These are phyloP conservation scores for Agmasoma carcini DNA, from an alignment of 371 early-diverging fungal species.

Conservation along the genomic window DNA sequence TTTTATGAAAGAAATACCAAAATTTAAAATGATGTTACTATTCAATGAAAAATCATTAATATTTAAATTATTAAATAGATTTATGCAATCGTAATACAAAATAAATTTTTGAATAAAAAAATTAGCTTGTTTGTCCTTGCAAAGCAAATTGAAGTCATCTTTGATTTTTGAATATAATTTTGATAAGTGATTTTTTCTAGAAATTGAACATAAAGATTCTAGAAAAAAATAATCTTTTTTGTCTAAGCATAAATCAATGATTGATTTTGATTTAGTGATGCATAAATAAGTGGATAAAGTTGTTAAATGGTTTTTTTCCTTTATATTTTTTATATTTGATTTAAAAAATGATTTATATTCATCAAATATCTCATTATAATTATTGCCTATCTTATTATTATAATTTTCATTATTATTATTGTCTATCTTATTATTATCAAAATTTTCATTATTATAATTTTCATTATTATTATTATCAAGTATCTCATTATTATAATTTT, in stretches of 20 bases:
- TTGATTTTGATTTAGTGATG: too few species aligned
- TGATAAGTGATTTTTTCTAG: conserved; percentile 14
- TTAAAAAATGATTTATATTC: conserved; percentile 11
- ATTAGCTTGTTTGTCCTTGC: conserved; percentile 25
- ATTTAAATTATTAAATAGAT: too few species aligned
- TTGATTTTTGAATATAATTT: conserved; percentile 30
- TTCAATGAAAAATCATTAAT: too few species aligned
- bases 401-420: not conserved
- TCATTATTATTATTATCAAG: conserved; percentile 1
- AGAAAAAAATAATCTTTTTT: conserved; percentile 38
- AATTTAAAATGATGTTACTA: too few species aligned
- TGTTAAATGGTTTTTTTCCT: too few species aligned
- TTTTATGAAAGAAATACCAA: too few species aligned
- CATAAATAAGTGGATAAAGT: too few species aligned
- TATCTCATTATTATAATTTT: not conserved
- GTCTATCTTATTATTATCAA: not conserved
- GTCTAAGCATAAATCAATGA: too few species aligned
- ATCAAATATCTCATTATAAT: not conserved
- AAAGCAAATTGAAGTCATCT: conserved; percentile 18
- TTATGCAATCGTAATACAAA: too few species aligned
- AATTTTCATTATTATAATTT: not conserved
- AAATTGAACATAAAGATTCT: conserved; percentile 33
- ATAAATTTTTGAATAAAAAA: conserved; percentile 44
- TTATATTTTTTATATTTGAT: too few species aligned
- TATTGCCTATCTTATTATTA: not conserved